These are phyloP conservation scores for Venturia pyrina DNA, from an alignment of 2,329 filamentous ascomycete genomes.

Conservation along the genomic window DNA sequence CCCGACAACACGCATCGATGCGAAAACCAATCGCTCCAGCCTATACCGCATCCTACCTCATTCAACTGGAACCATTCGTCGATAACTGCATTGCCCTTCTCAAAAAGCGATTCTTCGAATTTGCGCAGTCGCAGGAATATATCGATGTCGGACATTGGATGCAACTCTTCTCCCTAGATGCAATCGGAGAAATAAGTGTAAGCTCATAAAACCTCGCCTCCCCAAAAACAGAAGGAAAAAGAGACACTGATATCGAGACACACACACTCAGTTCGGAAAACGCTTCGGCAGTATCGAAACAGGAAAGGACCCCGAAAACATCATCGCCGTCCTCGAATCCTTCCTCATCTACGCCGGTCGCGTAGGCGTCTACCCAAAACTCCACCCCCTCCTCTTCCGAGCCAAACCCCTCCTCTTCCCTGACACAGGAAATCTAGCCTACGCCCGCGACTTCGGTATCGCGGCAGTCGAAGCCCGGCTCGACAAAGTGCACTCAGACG, in stretches of 20 bases:
- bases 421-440: background rate
- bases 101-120: slow-evolving; percentile 26
- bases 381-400: slow-evolving; percentile 28
- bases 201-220: background rate
- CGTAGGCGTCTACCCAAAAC: slow-evolving; percentile 32
- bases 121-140: slow-evolving; percentile 19
- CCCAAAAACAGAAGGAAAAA: no score
- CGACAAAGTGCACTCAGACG: slow-evolving; percentile 1
- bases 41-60: slow-evolving; percentile 39
- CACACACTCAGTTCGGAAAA: slow-evolving; percentile 17
- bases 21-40: slow-evolving; percentile 34
- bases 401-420: slow-evolving; percentile 20
- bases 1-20: slow-evolving; percentile 27
- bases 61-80: slow-evolving; percentile 40
- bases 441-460: background rate
- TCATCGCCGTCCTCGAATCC: slow-evolving; percentile 31
- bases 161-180: slow-evolving; percentile 41
- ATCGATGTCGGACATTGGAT: slow-evolving; percentile 36
- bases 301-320: slow-evolving; percentile 35
- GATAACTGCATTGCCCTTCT: slow-evolving; percentile 38
- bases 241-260: no score
- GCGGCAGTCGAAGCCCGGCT: slow-evolving; percentile 16
- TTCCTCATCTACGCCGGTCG: slow-evolving; percentile 19
- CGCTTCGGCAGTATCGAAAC: slow-evolving; percentile 36
- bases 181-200: slow-evolving; percentile 41